Conservation (phyloP, 352 stramenopile species). For the Labyrinthula sp. region DNA sequence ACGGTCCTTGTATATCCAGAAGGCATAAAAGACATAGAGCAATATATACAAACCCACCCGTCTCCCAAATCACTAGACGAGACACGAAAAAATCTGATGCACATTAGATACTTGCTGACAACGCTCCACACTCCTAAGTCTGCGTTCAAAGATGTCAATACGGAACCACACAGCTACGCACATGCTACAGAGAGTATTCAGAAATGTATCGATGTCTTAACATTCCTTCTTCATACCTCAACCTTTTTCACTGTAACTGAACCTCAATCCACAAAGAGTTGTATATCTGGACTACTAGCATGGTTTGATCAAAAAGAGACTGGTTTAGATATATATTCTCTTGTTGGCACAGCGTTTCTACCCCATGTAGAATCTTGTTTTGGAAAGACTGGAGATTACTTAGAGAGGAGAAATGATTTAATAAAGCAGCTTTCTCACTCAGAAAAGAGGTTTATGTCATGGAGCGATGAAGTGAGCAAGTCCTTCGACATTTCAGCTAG, state of each 20-base stretch:
- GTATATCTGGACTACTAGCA: constrained; percentile 10
- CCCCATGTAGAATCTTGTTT: constrained; percentile 20
- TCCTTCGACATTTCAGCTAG: neutral
- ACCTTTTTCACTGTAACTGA: constrained; percentile 19
- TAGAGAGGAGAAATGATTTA: neutral
- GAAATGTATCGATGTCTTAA: constrained; percentile 17
- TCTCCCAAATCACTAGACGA: too few species aligned
- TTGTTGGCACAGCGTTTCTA: constrained; percentile 13
- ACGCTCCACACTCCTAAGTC: too few species aligned
- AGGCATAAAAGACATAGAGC: too few species aligned
- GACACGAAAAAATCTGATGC: too few species aligned
- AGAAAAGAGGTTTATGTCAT: constrained; percentile 14
- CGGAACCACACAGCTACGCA: too few species aligned
- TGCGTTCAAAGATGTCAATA: too few species aligned
- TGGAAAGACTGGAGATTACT: constrained; percentile 1
- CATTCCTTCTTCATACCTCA: constrained; percentile 12
- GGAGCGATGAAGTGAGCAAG: constrained; percentile 3
- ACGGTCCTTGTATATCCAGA: too few species aligned
- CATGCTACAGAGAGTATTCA: too few species aligned
- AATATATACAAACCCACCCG: too few species aligned
- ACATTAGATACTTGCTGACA: too few species aligned
- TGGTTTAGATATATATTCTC: constrained; percentile 1
- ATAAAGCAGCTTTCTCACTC: constrained; percentile 19
- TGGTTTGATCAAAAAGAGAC: constrained; percentile 28
- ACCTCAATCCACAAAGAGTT: constrained; percentile 6